A percentile compares a stretch with the other conserved stretches of the same genome.
phyloP scores from a whole-genome alignment of 2,329 filamentous ascomycete species.

The Colletotrichum sp. region DNA sequence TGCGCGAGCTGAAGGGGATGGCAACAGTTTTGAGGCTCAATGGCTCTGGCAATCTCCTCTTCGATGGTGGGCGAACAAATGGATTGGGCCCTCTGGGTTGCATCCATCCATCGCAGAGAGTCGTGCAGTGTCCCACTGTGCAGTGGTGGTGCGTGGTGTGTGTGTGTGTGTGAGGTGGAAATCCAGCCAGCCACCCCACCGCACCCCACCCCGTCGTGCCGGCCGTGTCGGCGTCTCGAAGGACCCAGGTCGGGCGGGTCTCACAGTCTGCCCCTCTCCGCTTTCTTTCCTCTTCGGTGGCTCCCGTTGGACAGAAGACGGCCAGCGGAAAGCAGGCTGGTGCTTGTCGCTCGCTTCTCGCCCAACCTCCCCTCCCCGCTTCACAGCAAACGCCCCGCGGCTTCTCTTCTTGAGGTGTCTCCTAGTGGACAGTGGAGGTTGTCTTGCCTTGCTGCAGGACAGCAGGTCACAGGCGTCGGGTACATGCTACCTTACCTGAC shows the following conservation, averaged over 20 bases:
- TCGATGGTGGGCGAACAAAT: not conserved
- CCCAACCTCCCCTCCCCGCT: constrained; percentile 18
- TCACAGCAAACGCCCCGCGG: constrained; percentile 13
- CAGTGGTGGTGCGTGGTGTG: not conserved
- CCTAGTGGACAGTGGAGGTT: not conserved
- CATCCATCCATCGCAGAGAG: not conserved
- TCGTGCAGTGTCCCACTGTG: not conserved
- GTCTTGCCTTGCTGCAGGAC: not conserved
- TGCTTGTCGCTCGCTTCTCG: not conserved
- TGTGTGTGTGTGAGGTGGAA: not conserved
- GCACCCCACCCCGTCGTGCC: not conserved
- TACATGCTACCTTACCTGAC: not conserved
- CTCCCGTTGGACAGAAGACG: constrained; percentile 13
- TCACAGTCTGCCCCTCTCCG: constrained; percentile 11
- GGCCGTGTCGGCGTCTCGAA: constrained; percentile 8
- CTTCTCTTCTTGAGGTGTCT: not conserved
- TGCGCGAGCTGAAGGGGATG: not conserved
- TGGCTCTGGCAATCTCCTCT: not conserved
- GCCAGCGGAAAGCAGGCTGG: not conserved
- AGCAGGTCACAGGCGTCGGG: not conserved
- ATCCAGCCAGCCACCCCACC: constrained; percentile 1
- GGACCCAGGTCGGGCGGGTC: not conserved
- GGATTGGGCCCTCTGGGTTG: not conserved
- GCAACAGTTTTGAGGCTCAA: not conserved
- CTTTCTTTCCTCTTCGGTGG: constrained; percentile 5